These are phyloP conservation scores for Ligustrum vulgare DNA, from an alignment of 257 asterid species.

Conservation along the genomic window DNA sequence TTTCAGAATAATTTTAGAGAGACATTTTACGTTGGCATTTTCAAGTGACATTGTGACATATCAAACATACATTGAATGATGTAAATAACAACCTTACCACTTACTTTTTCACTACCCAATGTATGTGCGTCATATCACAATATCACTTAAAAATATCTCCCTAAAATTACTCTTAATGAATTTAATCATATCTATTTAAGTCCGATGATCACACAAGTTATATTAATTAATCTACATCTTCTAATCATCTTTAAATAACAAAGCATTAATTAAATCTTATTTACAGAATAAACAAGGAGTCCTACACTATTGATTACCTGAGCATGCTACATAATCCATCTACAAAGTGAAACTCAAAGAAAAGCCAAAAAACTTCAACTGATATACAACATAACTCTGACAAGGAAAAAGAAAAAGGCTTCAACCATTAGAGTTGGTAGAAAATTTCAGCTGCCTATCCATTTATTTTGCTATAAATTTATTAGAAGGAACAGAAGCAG, in stretches of 20 bases:
- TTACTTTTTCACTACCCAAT: too few species aligned
- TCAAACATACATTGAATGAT: too few species aligned
- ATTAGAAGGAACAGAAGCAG: constrained; percentile 12
- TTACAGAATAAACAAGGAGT: constrained; percentile 23
- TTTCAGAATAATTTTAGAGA: too few species aligned
- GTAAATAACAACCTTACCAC: too few species aligned
- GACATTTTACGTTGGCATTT: too few species aligned
- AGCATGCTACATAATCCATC: constrained; percentile 23
- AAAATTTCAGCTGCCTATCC: constrained; percentile 28
- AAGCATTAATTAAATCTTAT: constrained; percentile 2
- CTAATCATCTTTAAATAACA: background rate
- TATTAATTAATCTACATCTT: too few species aligned
- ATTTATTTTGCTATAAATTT: constrained; percentile 35
- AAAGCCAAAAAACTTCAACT: constrained; percentile 5
- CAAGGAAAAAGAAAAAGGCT: constrained; percentile 3
- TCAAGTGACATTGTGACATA: too few species aligned
- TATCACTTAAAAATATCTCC: too few species aligned
- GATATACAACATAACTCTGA: background rate
- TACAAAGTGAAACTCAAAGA: constrained; percentile 19
- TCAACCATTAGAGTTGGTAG: background rate
- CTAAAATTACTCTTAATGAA: too few species aligned
- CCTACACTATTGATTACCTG: constrained; percentile 18
- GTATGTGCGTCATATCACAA: too few species aligned
- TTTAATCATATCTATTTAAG: background rate
- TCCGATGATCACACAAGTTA: background rate